Base-by-base conservation (phyloP, 2,329 filamentous ascomycete species). In the Penicillium glabrum region DNA sequence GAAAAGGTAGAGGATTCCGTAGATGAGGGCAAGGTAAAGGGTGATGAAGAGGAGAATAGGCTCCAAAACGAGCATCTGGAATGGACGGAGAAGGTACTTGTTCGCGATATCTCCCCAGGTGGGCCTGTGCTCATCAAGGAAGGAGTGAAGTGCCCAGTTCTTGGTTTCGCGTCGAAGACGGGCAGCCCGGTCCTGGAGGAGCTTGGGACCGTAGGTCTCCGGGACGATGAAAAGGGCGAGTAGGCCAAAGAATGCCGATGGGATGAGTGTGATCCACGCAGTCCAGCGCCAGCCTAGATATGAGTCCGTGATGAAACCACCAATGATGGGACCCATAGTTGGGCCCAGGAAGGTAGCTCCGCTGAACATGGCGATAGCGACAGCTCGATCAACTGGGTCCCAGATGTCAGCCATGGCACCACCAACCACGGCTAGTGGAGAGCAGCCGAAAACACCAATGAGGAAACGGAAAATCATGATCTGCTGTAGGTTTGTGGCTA, bases 221-320 rank as follows among this genome's bases (percentile, higher is more conserved):
- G 78, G 79, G 0, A 84, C 69, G 31, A 80, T 60, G 44, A 81
- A 49, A n/a, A 81, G 59, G 0, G 74, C 77, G 16, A 82, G 48
- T 2, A 74, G 47, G 2, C 74, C 76, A 57, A 82, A 77, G 39
- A 75, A 67, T 2, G 65, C 66, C 1, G 72, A 71, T 59, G 82
- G 73, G 51, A 86, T 83, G 26, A 81, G 64, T 0, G 81, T 84
- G 43, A 85, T 75, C 76, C 82, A 87, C 7, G 77, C 77, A 0
- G 81, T 85, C 83, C 83, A 86, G 37, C 83, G 74, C 83, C 83
- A 86, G 27, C 82, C 81, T 0, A 85, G 76, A 57, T 78, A 59
- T 19, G 73, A 79, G 46, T 80, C 70, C 1, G 77, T 79, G 24
- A 83, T 76, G 57, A 83, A 84, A 1, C 77, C 79, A 13, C 81